These are phyloP conservation scores for Rhizopogon vesiculosus DNA, from an alignment of 768 basidiomycete genomes.

Conservation along the genomic window DNA sequence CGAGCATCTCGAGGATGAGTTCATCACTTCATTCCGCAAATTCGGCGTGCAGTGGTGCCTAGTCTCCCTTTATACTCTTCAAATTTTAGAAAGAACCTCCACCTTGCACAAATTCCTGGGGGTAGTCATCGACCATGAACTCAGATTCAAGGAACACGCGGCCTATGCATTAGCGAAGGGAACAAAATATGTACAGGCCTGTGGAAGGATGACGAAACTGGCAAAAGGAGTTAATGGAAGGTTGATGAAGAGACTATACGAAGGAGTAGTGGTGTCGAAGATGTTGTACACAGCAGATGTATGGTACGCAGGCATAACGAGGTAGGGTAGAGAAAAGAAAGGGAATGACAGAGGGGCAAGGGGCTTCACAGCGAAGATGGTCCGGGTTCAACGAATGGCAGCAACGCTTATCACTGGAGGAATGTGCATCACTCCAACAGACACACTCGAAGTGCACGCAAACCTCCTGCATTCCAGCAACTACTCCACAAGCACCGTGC, in stretches of 20 bases:
- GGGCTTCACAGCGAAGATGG: background rate
- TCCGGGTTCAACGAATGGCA: background rate
- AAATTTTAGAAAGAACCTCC: too few species aligned
- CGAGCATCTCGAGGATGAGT: too few species aligned
- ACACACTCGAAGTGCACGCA: slow-evolving; percentile 14
- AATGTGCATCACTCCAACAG: slow-evolving; percentile 10
- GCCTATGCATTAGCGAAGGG: background rate
- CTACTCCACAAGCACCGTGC: background rate
- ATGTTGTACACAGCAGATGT: slow-evolving; percentile 8
- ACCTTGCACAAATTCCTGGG: background rate
- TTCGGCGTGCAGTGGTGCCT: too few species aligned
- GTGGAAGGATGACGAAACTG: background rate
- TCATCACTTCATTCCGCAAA: too few species aligned
- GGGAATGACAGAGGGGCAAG: background rate
- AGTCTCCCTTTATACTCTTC: too few species aligned
- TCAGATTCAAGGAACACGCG: background rate
- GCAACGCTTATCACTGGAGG: slow-evolving; percentile 7
- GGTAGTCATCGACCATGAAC: background rate
- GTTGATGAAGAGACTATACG: background rate
- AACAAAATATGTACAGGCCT: background rate
- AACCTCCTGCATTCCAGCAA: slow-evolving; percentile 10
- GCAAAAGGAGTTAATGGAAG: background rate
- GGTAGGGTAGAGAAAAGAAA: background rate
- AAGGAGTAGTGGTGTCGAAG: slow-evolving; percentile 4
- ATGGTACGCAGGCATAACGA: slow-evolving; percentile 5